Evolutionary conservation across 805 yeast genomes (phyloP).

Genomic region (Vanderwaltozyma polyspora): DNA sequence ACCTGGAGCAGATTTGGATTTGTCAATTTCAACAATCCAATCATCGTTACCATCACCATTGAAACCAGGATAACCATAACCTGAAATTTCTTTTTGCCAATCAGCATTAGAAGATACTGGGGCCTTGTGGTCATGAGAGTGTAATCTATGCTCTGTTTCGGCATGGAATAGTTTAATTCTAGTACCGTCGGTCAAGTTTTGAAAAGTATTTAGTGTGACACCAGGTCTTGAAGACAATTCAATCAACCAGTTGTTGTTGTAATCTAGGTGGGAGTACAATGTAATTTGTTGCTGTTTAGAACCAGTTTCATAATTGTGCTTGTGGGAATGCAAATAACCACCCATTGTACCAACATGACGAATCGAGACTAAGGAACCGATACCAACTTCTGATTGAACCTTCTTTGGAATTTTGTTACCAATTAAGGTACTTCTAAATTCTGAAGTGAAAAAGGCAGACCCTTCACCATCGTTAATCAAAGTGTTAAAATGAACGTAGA

Average conservation of each 20-base stretch:
- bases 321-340: constrained; percentile 75
- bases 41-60: constrained; percentile 81
- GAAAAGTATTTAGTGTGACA: constrained; percentile 47
- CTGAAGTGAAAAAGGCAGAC: constrained; percentile 57
- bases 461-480: constrained; percentile 58
- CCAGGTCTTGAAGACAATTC: constrained; percentile 54
- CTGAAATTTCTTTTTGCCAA: constrained; percentile 76
- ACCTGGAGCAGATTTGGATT: constrained; percentile 37
- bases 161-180: constrained; percentile 58
- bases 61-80: constrained; percentile 69
- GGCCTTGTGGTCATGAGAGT: constrained; percentile 78
- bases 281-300: constrained; percentile 80
- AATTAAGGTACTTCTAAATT: constrained; percentile 52
- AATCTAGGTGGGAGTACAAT: constrained; percentile 66
- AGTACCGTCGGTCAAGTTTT: constrained; percentile 54
- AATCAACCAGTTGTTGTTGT: constrained; percentile 59
- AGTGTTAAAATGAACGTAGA: constrained; percentile 50
- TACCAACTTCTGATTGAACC: constrained; percentile 59
- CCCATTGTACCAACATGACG: constrained; percentile 65
- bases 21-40: constrained; percentile 64
- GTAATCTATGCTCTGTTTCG: constrained; percentile 53
- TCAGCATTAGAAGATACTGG: constrained; percentile 60
- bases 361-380: constrained; percentile 54
- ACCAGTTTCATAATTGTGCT: constrained; percentile 59
- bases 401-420: constrained; percentile 51